Conservation (phyloP, 2,329 filamentous ascomycete species). For the Pseudophaeomoniella oleicola region DNA sequence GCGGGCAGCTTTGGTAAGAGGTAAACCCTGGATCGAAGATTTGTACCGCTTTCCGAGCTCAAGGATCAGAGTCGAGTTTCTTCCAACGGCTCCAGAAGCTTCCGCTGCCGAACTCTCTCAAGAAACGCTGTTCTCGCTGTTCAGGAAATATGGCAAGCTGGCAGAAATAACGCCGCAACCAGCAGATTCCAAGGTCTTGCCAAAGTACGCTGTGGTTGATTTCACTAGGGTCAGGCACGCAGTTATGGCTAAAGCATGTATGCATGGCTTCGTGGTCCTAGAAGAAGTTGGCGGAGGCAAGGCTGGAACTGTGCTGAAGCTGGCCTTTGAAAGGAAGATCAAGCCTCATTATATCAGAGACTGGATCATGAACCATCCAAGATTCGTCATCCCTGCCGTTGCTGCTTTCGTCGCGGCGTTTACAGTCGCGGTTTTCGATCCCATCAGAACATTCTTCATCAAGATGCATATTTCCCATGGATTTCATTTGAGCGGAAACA, state of each 20-base stretch:
- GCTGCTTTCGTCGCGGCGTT: slow-evolving; percentile 69
- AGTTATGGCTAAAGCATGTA: slow-evolving; percentile 80
- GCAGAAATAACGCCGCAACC: slow-evolving; percentile 71
- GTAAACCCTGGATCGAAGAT: slow-evolving; percentile 89
- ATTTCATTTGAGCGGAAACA: slow-evolving; percentile 59
- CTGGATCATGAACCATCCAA: slow-evolving; percentile 73
- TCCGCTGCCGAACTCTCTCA: slow-evolving; percentile 67
- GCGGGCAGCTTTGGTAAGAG: slow-evolving; percentile 58
- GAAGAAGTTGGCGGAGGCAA: slow-evolving; percentile 61
- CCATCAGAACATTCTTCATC: slow-evolving; percentile 86
- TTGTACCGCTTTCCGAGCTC: slow-evolving; percentile 66
- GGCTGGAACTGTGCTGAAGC: slow-evolving; percentile 58
- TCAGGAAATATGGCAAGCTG: slow-evolving; percentile 82
- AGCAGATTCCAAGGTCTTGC: slow-evolving; percentile 70
- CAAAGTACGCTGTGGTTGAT: slow-evolving; percentile 66
- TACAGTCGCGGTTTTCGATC: slow-evolving; percentile 83
- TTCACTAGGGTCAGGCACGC: slow-evolving; percentile 61
- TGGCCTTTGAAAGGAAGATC: slow-evolving; percentile 69
- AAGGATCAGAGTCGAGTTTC: slow-evolving; percentile 70
- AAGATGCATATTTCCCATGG: slow-evolving; percentile 70
- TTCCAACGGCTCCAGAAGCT: slow-evolving; percentile 55
- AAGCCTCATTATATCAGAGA: slow-evolving; percentile 71
- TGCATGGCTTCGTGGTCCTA: slow-evolving; percentile 66
- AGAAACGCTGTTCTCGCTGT: slow-evolving; percentile 73
- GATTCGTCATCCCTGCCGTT: slow-evolving; percentile 71